phyloP scores from a whole-genome alignment of 2,329 filamentous ascomycete genomes.

The Aspergillus glaucus region DNA sequence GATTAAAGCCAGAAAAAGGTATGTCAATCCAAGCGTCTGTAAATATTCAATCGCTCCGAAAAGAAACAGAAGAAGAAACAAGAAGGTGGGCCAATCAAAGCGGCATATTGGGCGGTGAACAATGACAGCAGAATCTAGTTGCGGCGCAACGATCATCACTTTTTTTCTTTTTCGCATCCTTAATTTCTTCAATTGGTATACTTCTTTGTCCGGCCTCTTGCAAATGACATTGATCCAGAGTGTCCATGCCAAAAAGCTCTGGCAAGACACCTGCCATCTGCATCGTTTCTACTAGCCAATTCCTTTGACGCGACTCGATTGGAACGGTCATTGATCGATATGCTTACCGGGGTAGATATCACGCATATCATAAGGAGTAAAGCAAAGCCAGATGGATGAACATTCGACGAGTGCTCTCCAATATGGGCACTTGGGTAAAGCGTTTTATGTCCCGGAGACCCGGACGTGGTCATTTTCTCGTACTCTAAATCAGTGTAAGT shows the following conservation, averaged over 20 bases:
- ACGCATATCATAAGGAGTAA: conserved; percentile 22
- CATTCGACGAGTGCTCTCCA: conserved; percentile 43
- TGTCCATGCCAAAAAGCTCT: not conserved
- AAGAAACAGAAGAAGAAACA: not conserved
- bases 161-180: not conserved
- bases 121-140: conserved; percentile 9
- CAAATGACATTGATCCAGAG: not conserved
- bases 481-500: conserved; percentile 23
- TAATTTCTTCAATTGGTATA: not conserved
- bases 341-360: conserved; percentile 20
- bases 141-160: conserved; percentile 21
- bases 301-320: not conserved
- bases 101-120: not conserved
- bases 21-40: not conserved
- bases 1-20: not conserved
- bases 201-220: not conserved
- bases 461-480: conserved; percentile 46
- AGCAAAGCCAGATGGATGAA: conserved; percentile 54
- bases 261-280: not conserved
- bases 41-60: not conserved
- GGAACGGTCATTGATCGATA: conserved; percentile 16
- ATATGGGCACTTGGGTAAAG: conserved; percentile 52
- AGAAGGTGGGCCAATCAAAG: not conserved
- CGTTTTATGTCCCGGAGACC: conserved; percentile 44
- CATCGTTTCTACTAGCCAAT: not conserved